Evolutionary conservation across 2,329 filamentous ascomycete genomes (phyloP), one percentile per base, ranked within the genome.

Genomic region (Calonectria ilicicola): DNA sequence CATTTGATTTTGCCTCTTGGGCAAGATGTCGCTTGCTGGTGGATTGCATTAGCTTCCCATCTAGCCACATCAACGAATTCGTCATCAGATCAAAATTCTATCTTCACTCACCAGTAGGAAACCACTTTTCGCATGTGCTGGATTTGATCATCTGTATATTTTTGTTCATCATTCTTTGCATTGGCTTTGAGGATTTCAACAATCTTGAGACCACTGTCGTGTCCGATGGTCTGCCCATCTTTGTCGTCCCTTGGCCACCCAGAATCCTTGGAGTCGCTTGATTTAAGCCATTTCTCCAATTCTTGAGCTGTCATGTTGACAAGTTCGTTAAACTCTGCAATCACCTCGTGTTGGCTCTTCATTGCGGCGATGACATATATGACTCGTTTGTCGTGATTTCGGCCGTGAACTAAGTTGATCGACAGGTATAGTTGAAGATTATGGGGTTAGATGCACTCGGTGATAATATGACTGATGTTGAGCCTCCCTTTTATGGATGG

Each of bases 241-340:
- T 85, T 86, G 67, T 89, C 86, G 66, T 90, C 87, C 75, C 92
- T 92, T 47, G 82, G 82, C 91, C 90, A 93, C 2, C 92, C 91
- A 1, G 91, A 87, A 21, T 85, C 86, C 60, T 86, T 85, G 12
- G 90, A 93, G 38, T 90, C 86, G n/a, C 89, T 86, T 8, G 87
- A 86, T 73, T 89, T 86, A 27, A 93, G 87, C 92, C 91, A 93
- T 27, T 87, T 84, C 76, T 91, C 86, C 19, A 93, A 86, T 74
- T 93, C 91, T 2, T 85, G 81, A 2, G 90, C 85, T 14, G 86
- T 88, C 91, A 93, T 93, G 81, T 93, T 93, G 81, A 93, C 90
- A 58, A 92, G 82, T 46, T 90, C 86, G 73, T 93, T 92, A 85
- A 93, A 93, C 79, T 93, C 91, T 63, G 88, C 87, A 74, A 83